A percentile compares a stretch with the other conserved stretches of the same genome.
Evolutionary conservation across 2,329 filamentous ascomycete genomes (phyloP).

Genomic region (Claviceps sp.): DNA sequence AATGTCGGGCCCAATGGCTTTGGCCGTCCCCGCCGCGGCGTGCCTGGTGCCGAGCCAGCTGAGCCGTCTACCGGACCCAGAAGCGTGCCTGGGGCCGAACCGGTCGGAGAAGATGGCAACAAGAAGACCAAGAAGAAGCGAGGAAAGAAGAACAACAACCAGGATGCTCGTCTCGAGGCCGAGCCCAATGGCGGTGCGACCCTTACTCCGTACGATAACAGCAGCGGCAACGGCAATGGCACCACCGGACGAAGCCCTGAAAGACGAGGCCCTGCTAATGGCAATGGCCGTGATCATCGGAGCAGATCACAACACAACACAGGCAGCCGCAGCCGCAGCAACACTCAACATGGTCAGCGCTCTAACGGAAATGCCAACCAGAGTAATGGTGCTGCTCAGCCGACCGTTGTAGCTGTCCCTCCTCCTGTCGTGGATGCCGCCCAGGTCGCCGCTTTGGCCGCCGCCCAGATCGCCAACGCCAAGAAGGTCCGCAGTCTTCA

Average conservation of each 20-base stretch:
- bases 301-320: slow-evolving; percentile 42
- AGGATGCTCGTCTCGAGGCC: slow-evolving; percentile 46
- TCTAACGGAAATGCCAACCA: slow-evolving; percentile 13
- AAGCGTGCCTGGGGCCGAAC: slow-evolving; percentile 49
- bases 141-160: slow-evolving; percentile 79
- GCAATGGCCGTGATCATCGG: slow-evolving; percentile 32
- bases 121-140: slow-evolving; percentile 98
- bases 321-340: slow-evolving; percentile 38
- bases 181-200: slow-evolving; percentile 32
- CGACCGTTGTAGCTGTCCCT: slow-evolving; percentile 32
- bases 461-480: slow-evolving; percentile 54
- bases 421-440: slow-evolving; percentile 23
- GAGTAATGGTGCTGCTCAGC: slow-evolving; percentile 9
- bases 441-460: slow-evolving; percentile 37
- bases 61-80: slow-evolving; percentile 56
- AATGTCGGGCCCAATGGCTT: slow-evolving; percentile 69
- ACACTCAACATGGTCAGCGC: slow-evolving; percentile 29
- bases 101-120: slow-evolving; percentile 56
- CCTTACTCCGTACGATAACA: slow-evolving; percentile 30
- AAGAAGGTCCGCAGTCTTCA: slow-evolving; percentile 90
- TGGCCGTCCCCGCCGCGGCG: slow-evolving; percentile 56
- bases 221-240: slow-evolving; percentile 19
- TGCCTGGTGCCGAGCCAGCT: slow-evolving; percentile 74
- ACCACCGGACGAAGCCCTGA: slow-evolving; percentile 49
- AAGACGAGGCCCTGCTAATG: slow-evolving; percentile 35